These are phyloP conservation scores for Evernia prunastri DNA, from an alignment of 495 filamentous ascomycete genomes.

Conservation along the genomic window DNA sequence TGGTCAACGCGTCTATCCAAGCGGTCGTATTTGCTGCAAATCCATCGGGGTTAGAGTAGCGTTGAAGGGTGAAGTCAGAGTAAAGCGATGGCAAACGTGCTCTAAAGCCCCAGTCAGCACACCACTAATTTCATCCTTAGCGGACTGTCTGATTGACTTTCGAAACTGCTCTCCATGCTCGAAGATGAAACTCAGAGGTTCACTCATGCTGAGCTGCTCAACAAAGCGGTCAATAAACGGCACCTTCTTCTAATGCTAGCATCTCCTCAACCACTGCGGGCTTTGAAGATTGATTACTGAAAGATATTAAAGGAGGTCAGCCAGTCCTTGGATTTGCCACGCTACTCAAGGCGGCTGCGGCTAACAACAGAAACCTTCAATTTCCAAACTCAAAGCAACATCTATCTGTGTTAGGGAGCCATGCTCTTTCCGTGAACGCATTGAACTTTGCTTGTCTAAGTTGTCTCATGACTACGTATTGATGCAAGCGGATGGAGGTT, in stretches of 20 bases:
- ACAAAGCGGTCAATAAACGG: neutral
- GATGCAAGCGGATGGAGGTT: neutral
- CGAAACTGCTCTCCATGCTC: conserved; percentile 58
- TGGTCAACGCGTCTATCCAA: conserved; percentile 69
- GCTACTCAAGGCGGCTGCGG: too few relatives aligned
- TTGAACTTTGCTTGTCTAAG: neutral
- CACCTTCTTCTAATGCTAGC: neutral
- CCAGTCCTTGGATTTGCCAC: too few relatives aligned
- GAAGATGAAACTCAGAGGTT: conserved; percentile 56
- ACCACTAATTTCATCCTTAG: neutral
- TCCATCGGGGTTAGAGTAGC: conserved; percentile 80
- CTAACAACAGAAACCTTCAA: neutral
- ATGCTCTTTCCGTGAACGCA: neutral
- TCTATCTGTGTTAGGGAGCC: neutral
- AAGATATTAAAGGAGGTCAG: too few relatives aligned
- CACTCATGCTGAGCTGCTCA: conserved; percentile 40
- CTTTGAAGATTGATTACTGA: neutral
- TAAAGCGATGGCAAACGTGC: conserved; percentile 86
- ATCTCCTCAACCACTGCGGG: neutral
- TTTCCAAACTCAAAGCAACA: too few relatives aligned
- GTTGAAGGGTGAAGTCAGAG: conserved; percentile 79
- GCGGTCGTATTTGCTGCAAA: conserved; percentile 78
- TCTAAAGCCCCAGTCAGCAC: conserved; percentile 35
- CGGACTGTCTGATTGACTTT: conserved; percentile 38
- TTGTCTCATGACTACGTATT: neutral